Percentiles rank a stretch among this genome's conserved stretches.
These are phyloP conservation scores for Calonectria naviculata DNA, from an alignment of 2,329 filamentous ascomycete genomes.

Conservation along the genomic window DNA sequence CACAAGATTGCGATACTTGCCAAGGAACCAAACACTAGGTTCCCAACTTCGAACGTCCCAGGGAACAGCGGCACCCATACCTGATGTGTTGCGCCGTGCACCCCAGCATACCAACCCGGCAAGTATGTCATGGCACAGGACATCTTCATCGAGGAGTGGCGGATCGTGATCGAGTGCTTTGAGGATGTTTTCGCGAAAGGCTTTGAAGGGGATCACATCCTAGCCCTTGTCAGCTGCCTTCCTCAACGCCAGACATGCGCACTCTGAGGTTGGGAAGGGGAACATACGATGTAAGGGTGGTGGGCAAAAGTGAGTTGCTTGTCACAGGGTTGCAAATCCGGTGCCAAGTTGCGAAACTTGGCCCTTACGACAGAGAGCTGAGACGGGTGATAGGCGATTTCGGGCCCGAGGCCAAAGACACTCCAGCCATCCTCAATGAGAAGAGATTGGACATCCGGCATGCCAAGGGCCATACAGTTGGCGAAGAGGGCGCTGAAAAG, in stretches of 20 bases:
- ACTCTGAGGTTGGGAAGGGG: too few relatives aligned
- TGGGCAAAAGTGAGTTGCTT: slow-evolving; percentile 46
- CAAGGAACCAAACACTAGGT: slow-evolving; percentile 54
- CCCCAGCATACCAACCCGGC: slow-evolving; percentile 52
- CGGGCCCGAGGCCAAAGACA: slow-evolving; percentile 43
- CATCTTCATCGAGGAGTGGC: slow-evolving; percentile 47
- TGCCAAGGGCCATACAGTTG: slow-evolving; percentile 50
- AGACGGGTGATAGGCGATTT: slow-evolving; percentile 34
- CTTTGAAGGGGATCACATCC: slow-evolving; percentile 48
- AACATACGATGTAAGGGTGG: slow-evolving; percentile 47
- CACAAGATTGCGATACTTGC: slow-evolving; percentile 51
- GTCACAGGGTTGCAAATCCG: slow-evolving; percentile 46
- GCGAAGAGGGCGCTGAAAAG: slow-evolving; percentile 50
- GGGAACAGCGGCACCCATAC: slow-evolving; percentile 50
- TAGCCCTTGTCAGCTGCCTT: slow-evolving; percentile 24
- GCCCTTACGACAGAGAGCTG: slow-evolving; percentile 38
- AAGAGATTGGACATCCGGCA: slow-evolving; percentile 37
- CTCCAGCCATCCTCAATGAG: slow-evolving; percentile 43
- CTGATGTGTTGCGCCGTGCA: slow-evolving; percentile 37
- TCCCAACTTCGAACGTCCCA: slow-evolving; percentile 59
- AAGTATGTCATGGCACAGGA: slow-evolving; percentile 49
- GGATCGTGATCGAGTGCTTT: slow-evolving; percentile 36
- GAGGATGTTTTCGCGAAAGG: slow-evolving; percentile 45
- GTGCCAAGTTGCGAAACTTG: slow-evolving; percentile 35
- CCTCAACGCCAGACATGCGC: not conserved